Evolutionary conservation across 169 alveolate genomes (phyloP), one percentile per base, ranked within the genome.

Genomic region (Babesia gibsoni): DNA sequence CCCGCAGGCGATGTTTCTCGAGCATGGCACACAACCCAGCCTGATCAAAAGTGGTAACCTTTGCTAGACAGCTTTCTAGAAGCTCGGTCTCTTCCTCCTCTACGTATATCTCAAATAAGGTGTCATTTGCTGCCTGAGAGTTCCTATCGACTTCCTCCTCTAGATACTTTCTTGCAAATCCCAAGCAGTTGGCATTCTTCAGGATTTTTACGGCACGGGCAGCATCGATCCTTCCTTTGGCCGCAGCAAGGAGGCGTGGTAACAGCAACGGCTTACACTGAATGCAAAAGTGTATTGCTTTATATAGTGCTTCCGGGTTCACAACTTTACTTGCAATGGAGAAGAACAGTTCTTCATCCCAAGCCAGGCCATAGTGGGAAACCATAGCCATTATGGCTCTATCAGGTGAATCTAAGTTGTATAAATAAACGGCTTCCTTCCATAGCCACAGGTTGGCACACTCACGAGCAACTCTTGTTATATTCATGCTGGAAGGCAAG

Each of bases 191-290:
- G 46, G 90, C 78, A 33, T 89, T 88, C 86, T 82, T 84, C 66
- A 90, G 85, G 18, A 95, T 96, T 67, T 89, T 90, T 36, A 96
- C 98, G 52, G 96, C 92, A 33, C 98, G 94, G 48, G 96, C 91
- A 52, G 95, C 92, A 84, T 97, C 99, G 48, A 96, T 90, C 84
- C 94, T 94, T 49, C 54, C 75, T 68, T 84, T 90, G 61, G 89
- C 80, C 29, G 82, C 66, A 52, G 63, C 73, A 53, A 92, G 83
- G 64, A 97, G 90, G 61, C 95, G 95, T 70, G 96, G 95, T 48
- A 98, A 89, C 69, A 94, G 93, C 92, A 94, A 90, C n/a, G 99
- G 99, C 84, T 97, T 95, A 82, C 97, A 99, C 66, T 97, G 99
- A 36, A 97, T 89, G 89, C 97, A 97, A 84, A 98, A 98, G 78